A percentile compares a stretch with the other conserved stretches of the same genome.
Evolutionary conservation across 1,284 basidiomycete species (phyloP).

Genomic region (Phaffia rhodozyma): DNA sequence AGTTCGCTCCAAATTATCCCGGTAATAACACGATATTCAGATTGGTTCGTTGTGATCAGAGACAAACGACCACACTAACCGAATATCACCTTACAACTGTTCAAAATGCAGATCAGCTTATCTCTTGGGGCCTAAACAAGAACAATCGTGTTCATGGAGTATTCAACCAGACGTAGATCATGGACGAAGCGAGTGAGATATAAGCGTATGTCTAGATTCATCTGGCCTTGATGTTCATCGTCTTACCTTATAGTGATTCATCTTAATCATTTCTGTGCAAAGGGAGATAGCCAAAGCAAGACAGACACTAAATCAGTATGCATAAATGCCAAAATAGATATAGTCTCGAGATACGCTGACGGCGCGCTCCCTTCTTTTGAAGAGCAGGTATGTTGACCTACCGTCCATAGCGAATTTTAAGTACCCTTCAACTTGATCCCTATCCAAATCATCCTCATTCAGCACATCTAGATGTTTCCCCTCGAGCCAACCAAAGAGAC

Average conservation of each 20-base stretch:
- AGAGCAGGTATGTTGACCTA: slow-evolving; percentile 16
- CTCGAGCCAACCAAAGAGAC: slow-evolving; percentile 78
- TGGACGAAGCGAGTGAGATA: no score
- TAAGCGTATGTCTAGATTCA: no score
- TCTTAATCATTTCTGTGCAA: slow-evolving; percentile 69
- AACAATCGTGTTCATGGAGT: neutral
- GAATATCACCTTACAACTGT: slow-evolving; percentile 98
- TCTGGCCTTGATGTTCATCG: neutral
- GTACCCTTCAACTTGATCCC: slow-evolving; percentile 50
- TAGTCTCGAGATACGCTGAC: no score
- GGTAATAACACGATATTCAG: neutral
- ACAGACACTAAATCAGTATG: neutral
- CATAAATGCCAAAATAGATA: no score
- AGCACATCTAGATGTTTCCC: slow-evolving; percentile 76
- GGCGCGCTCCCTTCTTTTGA: no score
- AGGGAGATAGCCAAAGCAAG: neutral
- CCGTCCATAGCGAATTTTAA: slow-evolving; percentile 89
- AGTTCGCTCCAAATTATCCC: neutral
- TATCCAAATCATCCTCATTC: slow-evolving; percentile 33
- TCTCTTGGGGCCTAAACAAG: slow-evolving; percentile 64
- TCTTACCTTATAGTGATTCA: slow-evolving; percentile 82
- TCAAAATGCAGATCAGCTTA: slow-evolving; percentile 94
- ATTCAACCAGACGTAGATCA: no score
- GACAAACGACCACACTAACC: slow-evolving; percentile 44
- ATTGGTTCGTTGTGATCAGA: neutral